These are phyloP conservation scores for Cicer pinnatifidum DNA, from an alignment of 306 rosid species.

Conservation along the genomic window DNA sequence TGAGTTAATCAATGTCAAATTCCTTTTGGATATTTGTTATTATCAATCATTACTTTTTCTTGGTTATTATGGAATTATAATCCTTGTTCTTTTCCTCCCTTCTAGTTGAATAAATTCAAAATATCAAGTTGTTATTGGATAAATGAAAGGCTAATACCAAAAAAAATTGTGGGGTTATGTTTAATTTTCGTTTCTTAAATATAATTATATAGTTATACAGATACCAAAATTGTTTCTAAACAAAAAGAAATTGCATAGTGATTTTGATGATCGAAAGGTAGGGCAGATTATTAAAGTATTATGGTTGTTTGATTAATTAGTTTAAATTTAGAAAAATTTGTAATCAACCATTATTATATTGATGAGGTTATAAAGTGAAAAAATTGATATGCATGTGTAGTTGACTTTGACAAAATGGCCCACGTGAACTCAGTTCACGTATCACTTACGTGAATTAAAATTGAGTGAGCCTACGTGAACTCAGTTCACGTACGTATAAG, in stretches of 20 bases:
- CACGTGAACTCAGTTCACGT: no score
- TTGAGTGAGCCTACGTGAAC: no score
- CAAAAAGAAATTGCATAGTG: not conserved
- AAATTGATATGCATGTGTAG: slow-evolving; percentile 37
- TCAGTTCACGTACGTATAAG: no score
- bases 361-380: slow-evolving; percentile 49
- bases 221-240: not conserved
- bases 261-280: not conserved
- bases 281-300: slow-evolving; percentile 2
- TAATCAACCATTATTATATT: slow-evolving; percentile 31
- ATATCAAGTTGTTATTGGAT: not conserved
- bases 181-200: slow-evolving; percentile 28
- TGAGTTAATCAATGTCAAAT: slow-evolving; percentile 53
- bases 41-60: slow-evolving; percentile 10
- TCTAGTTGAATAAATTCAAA: slow-evolving; percentile 28
- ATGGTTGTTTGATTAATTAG: slow-evolving; percentile 27
- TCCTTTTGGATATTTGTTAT: slow-evolving; percentile 33
- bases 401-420: slow-evolving; percentile 38
- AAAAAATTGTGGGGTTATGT: slow-evolving; percentile 9
- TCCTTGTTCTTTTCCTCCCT: slow-evolving; percentile 28
- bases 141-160: slow-evolving; percentile 5
- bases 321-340: slow-evolving; percentile 14
- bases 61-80: slow-evolving; percentile 14
- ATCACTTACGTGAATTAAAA: no score
- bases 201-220: not conserved